Percentiles rank a stretch among this genome's conserved stretches.
Conservation (phyloP, 176 grass and related monocot species). For the Cenchrus fungigraminus region DNA sequence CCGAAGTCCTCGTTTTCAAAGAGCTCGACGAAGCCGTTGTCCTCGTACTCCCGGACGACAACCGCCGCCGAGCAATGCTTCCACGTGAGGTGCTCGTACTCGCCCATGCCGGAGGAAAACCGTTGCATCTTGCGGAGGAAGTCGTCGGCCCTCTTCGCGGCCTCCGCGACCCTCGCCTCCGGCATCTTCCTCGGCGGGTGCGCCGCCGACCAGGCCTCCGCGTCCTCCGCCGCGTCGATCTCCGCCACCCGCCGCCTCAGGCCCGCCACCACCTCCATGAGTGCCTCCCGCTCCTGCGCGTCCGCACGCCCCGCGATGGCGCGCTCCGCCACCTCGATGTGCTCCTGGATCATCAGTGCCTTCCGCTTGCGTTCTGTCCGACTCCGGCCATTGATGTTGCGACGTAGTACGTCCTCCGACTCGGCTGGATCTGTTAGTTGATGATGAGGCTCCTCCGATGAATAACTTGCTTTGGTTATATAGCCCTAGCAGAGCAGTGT, state of each 20-base stretch:
- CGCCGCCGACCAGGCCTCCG: background rate
- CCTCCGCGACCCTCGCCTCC: background rate
- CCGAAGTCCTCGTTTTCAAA: background rate
- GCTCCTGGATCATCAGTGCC: background rate
- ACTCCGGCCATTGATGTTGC: too few relatives aligned
- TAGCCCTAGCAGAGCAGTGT: too few relatives aligned
- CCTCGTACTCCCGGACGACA: background rate
- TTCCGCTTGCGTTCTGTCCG: background rate
- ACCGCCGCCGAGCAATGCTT: background rate
- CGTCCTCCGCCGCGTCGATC: background rate
- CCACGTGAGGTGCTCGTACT: background rate
- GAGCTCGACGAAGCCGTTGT: background rate
- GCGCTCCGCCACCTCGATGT: background rate
- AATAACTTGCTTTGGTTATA: too few relatives aligned
- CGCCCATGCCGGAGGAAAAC: background rate
- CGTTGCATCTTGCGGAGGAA: too few relatives aligned
- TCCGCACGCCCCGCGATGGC: background rate
- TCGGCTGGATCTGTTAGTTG: too few relatives aligned
- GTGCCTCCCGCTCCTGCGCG: too few relatives aligned
- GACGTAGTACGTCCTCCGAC: too few relatives aligned
- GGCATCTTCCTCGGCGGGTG: background rate
- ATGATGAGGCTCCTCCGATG: too few relatives aligned
- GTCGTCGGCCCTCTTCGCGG: too few relatives aligned
- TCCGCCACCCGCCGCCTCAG: background rate
- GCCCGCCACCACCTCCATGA: background rate